Base-by-base conservation (phyloP, 2,329 filamentous ascomycete genomes). In the Neocatenulostroma microsporum region DNA sequence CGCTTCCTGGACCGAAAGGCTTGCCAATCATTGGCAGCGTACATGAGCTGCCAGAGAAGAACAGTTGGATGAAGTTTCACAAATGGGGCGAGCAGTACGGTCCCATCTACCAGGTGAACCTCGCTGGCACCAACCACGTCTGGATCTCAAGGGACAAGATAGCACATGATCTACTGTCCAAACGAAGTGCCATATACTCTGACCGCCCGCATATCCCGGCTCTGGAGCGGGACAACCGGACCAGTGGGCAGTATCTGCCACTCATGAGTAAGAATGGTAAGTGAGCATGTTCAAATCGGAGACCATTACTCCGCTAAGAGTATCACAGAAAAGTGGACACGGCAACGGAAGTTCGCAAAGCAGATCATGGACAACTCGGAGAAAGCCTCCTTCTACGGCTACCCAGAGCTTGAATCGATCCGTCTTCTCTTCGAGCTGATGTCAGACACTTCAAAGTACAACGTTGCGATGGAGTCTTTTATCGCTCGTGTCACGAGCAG, bases 401-500 rank as follows among this genome's bases (percentile, higher is more conserved):
- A 67, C 37, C 64, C 64, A 3, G 63, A 67, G 41, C 43, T 68
- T 4, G 64, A 69, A 46, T 57, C 65, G 1, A 62, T 62, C 32
- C 64, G 65, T 6, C 56, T 68, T 46, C 51, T 67, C n/a, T 56
- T 60, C 15, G 64, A 68, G 42, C 53, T 69, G 2, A 52, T 68
- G 41, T 57, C 62, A 11, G 58, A 66, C 12, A 64, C 65, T 2
- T 51, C 56, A 6, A 48, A 55, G 12, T 69, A 68, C 48, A 66
- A 67, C 30, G 57, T 64, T 37, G 55, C 55, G 1, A 49, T 68
- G 25, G 65, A 69, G 40, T 66, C 63, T 0, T 68, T 62, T 51
- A 62, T 67, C 25, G 55, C 64, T 11, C 58, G 65, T 12, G 60
- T 68, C n/a, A 69, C 64, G n/a, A 64, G 62, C 35, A 58, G 64